A percentile compares a stretch with the other conserved stretches of the same genome.
Evolutionary conservation across 169 alveolate genomes (phyloP).

Genomic region (Eimeria falciformis): DNA sequence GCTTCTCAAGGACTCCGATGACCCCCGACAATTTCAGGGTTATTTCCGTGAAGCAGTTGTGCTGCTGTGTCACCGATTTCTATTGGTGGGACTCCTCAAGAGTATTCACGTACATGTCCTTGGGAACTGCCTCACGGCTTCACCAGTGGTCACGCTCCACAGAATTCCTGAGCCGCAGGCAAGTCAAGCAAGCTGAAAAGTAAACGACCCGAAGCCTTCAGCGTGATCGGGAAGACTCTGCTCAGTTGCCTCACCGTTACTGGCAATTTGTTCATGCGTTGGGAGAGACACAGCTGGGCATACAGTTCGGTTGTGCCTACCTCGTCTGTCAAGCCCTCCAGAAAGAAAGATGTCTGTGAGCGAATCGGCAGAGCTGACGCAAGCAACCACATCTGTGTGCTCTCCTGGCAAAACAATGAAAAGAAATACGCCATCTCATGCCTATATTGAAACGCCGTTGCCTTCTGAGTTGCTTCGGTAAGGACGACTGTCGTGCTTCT

Average conservation of each 20-base stretch:
- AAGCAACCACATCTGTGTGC: conserved; percentile 19
- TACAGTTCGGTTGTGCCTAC: no score
- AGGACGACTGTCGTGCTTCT: no score
- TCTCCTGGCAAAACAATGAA: background rate
- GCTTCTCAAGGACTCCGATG: no score
- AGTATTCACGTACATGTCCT: background rate
- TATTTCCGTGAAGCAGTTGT: no score
- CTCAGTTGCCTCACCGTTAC: no score
- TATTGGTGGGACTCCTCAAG: no score
- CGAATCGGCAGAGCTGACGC: background rate
- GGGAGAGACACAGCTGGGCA: no score
- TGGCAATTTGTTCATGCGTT: no score
- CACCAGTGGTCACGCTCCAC: conserved; percentile 15
- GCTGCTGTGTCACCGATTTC: background rate
- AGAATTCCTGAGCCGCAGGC: conserved; percentile 1
- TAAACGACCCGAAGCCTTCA: background rate
- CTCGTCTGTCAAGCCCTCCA: conserved; percentile 22
- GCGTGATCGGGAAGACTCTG: background rate
- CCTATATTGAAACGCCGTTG: no score
- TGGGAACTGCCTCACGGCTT: conserved; percentile 5
- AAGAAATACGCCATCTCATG: no score
- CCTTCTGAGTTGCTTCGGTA: no score
- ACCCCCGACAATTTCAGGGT: no score
- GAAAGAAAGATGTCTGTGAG: background rate
- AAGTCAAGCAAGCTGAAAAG: background rate